phyloP scores from a whole-genome alignment of 345 rosid species.

The Laguncularia racemosa region DNA sequence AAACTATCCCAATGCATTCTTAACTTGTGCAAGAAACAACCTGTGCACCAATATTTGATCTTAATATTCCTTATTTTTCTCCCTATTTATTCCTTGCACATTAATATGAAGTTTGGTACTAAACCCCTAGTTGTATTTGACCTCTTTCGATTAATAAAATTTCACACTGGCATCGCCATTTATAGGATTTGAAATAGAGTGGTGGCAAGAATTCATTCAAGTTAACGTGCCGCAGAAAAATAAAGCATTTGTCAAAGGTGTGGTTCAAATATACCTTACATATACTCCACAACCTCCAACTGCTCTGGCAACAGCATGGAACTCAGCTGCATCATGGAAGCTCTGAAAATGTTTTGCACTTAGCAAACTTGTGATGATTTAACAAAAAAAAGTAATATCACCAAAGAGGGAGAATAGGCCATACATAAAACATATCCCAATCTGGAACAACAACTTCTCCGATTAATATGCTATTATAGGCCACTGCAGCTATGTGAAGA shows the following conservation, averaged over 20 bases:
- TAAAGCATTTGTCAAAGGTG: not conserved
- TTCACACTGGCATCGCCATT: too few species aligned
- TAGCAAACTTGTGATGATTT: not conserved
- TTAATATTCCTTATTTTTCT: too few species aligned
- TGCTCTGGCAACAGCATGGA: conserved; percentile 49
- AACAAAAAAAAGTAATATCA: not conserved
- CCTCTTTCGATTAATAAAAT: too few species aligned
- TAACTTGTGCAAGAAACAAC: too few species aligned
- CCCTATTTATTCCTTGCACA: too few species aligned
- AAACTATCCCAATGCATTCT: too few species aligned
- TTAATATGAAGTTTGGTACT: too few species aligned
- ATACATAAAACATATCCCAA: conserved; percentile 60
- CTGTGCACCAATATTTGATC: too few species aligned
- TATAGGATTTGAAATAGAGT: too few species aligned
- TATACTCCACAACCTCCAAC: conserved; percentile 53
- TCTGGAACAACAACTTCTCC: conserved; percentile 58
- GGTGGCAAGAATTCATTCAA: too few species aligned
- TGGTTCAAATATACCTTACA: conserved; percentile 25
- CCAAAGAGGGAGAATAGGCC: conserved; percentile 3
- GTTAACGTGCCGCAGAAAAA: not conserved
- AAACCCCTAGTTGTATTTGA: too few species aligned
- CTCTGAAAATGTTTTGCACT: conserved; percentile 27
- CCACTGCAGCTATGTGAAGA: conserved; percentile 45
- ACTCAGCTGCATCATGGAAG: conserved; percentile 51
- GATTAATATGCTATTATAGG: conserved; percentile 49